phyloP scores from a whole-genome alignment of 768 basidiomycete species.

The Termitomyces sp. region DNA sequence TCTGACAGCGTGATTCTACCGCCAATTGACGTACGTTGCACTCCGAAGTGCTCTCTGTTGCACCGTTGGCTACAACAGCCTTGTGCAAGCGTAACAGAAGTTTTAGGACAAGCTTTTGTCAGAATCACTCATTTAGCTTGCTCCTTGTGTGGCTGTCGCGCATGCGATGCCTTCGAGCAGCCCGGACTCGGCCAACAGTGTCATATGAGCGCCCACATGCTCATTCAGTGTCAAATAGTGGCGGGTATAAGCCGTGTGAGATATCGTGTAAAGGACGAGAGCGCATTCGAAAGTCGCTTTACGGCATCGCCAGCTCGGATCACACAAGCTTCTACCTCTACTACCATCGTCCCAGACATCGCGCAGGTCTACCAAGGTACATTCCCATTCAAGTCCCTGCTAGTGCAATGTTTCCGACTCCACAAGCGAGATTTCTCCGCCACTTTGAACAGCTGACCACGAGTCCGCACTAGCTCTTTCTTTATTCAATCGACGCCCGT shows the following conservation, averaged over 20 bases:
- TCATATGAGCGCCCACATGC: not conserved
- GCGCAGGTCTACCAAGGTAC: not conserved
- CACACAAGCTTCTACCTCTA: not conserved
- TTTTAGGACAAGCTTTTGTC: not conserved
- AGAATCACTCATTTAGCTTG: not conserved
- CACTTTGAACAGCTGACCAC: slow-evolving; percentile 11
- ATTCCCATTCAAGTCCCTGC: not conserved
- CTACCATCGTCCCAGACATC: not conserved
- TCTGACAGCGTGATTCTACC: slow-evolving; percentile 7
- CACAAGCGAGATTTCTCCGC: slow-evolving; percentile 11
- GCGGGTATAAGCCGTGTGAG: not conserved
- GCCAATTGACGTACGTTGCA: slow-evolving; percentile 10
- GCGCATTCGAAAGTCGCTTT: not conserved
- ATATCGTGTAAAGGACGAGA: not conserved
- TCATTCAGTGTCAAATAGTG: not conserved
- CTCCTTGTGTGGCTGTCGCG: not conserved
- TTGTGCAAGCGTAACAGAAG: slow-evolving; percentile 9
- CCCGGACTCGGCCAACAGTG: not conserved
- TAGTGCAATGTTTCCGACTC: not conserved
- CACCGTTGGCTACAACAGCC: not conserved
- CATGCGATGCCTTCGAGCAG: not conserved
- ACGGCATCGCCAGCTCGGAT: slow-evolving; percentile 1
- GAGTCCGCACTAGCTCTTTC: not conserved
- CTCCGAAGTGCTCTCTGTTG: slow-evolving; percentile 6
- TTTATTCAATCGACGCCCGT: slow-evolving; percentile 3